These are phyloP conservation scores for Phytophthora brassicae DNA, from an alignment of 352 stramenopile genomes.

Conservation along the genomic window DNA sequence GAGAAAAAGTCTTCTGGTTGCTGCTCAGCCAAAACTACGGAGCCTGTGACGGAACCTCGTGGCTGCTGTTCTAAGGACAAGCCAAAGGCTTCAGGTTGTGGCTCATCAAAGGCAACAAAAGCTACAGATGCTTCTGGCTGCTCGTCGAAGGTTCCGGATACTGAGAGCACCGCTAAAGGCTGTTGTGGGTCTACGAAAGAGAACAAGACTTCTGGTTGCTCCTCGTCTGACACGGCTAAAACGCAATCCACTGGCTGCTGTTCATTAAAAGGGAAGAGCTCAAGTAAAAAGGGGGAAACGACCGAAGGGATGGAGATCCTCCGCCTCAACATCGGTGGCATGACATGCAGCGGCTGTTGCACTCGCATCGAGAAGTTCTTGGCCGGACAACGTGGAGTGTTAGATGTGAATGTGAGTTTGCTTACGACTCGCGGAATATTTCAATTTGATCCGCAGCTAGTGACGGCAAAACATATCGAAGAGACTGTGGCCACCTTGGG, in stretches of 20 bases:
- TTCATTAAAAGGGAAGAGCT: constrained; percentile 20
- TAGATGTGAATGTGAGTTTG: constrained; percentile 63
- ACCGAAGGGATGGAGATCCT: constrained; percentile 31
- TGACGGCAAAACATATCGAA: constrained; percentile 65
- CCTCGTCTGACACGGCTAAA: constrained; percentile 8
- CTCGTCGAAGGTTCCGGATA: constrained; percentile 1
- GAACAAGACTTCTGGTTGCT: constrained; percentile 5
- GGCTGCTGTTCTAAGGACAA: constrained; percentile 13
- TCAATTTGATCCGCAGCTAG: constrained; percentile 43
- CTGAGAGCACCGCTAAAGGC: background rate
- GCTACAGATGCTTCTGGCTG: background rate
- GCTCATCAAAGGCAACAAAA: constrained; percentile 10
- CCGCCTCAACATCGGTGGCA: constrained; percentile 69
- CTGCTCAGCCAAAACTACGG: constrained; percentile 6
- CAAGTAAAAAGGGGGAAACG: constrained; percentile 9
- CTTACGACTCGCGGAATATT: constrained; percentile 60
- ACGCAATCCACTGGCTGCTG: constrained; percentile 10
- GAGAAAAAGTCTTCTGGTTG: constrained; percentile 2
- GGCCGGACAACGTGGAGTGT: constrained; percentile 49
- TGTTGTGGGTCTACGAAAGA: constrained; percentile 15
- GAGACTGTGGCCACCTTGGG: constrained; percentile 60
- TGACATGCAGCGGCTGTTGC: constrained; percentile 89
- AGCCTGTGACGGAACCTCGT: background rate
- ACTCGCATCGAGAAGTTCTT: constrained; percentile 84
- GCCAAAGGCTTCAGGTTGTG: background rate